These are phyloP conservation scores for Loxodes magnus DNA, from an alignment of 73 alveolate genomes.

Conservation along the genomic window DNA sequence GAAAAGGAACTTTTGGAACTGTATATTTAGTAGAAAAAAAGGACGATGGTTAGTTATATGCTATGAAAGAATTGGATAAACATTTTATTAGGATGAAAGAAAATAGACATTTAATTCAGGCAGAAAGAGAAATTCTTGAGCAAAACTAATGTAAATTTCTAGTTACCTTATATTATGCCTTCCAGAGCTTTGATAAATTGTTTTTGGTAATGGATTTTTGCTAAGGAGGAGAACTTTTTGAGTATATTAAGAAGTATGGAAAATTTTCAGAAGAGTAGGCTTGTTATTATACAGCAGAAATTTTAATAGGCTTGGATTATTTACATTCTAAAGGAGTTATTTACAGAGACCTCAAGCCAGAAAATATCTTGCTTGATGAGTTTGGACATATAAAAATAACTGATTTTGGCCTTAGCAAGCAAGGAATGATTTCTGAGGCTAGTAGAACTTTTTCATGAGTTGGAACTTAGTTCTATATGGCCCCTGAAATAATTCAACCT, in stretches of 20 bases:
- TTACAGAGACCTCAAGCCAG: constrained; percentile 56
- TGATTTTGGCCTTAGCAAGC: constrained; percentile 29
- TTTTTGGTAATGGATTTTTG: constrained; percentile 26
- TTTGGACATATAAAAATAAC: constrained; percentile 26
- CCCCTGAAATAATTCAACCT: constrained; percentile 30
- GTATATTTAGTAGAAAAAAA: constrained; percentile 50
- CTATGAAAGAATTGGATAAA: constrained; percentile 58
- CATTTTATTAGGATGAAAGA: constrained; percentile 26
- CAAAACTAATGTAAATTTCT: constrained; percentile 47
- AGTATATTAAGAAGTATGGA: constrained; percentile 29
- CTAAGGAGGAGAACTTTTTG: constrained; percentile 50
- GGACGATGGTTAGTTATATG: constrained; percentile 40
- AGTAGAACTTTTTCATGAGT: constrained; percentile 23
- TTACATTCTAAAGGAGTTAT: constrained; percentile 44
- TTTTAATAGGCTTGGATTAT: constrained; percentile 50
- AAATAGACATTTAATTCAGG: constrained; percentile 41
- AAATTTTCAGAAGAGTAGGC: constrained; percentile 54
- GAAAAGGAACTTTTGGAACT: constrained; percentile 70
- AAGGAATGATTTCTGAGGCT: background rate
- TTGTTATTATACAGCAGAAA: constrained; percentile 34
- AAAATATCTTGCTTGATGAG: constrained; percentile 25
- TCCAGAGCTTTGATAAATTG: constrained; percentile 42
- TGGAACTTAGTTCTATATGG: constrained; percentile 31
- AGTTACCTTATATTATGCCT: constrained; percentile 66
- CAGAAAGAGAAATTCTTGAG: constrained; percentile 53